Base-by-base conservation (phyloP, 345 rosid genomes). In the Theobroma cacao region DNA sequence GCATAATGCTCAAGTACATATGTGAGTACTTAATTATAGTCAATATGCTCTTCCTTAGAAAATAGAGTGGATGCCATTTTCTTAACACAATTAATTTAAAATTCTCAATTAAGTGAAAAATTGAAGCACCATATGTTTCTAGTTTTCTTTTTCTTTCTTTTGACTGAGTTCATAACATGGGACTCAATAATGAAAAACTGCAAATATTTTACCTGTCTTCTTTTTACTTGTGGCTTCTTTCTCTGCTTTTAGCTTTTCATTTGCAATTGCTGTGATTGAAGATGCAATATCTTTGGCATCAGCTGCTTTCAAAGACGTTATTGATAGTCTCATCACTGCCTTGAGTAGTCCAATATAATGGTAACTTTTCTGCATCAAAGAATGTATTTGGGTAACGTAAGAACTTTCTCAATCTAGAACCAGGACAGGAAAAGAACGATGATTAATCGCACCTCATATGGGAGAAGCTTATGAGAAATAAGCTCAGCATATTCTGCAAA, bases 401-500 rank as follows among this genome's bases (percentile, higher is more conserved):
- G 65, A 81, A 61, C 70, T 60, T 30, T 34, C 56, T 45, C 53
- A 13, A 40, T 38, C 3, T 77, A 4, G 15, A 50, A 26, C 18
- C 47, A 68, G 31, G 34, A 28, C 9, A 63, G 43, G 72, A 20
- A 26, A 33, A 9, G 40, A 28, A 70, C 66, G 28, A 75, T 28
- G 33, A 72, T 76, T 50, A 34, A 75, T 13, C 69, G 41, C 65
- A 94, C 99, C 97, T 97, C 98, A 77, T 81, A 86, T 13, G 92
- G 78, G 68, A 81, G 89, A 80, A 97, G 93, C 83, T 81, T 91
- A 76, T 88, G 83, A 78, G 98, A 86, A 84, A 97, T 79, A 70
- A 97, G 83, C 81, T 97, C 98, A 30, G 99, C 98, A 86, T 92
- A 97, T 82, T 94, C 99, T 82, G 50, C 1, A 76, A 94, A 97